These are phyloP conservation scores for Berkeleyomyces basicola DNA, from an alignment of 2,329 filamentous ascomycete species.

Conservation along the genomic window DNA sequence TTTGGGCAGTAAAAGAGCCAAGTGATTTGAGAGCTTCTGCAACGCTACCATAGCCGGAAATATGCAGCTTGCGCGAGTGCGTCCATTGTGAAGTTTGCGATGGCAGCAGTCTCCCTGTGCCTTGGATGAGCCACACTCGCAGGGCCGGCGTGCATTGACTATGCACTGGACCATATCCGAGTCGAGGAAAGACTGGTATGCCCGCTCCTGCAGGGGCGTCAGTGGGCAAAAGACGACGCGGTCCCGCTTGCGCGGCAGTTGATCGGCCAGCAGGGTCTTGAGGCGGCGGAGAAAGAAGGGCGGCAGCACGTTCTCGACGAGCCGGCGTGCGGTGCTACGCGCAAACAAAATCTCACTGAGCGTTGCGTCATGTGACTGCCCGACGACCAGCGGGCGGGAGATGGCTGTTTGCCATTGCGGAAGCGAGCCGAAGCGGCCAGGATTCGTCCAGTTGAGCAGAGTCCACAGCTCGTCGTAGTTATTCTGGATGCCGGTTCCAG, in stretches of 20 bases:
- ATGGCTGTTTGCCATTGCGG: conserved; percentile 67
- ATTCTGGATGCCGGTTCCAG: conserved; percentile 93
- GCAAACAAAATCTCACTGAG: conserved; percentile 65
- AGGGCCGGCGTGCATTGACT: conserved; percentile 47
- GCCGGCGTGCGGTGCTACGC: conserved; percentile 63
- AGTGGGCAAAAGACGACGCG: conserved; percentile 89
- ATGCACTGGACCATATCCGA: conserved; percentile 41
- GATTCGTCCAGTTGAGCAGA: conserved; percentile 88
- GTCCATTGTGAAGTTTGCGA: conserved; percentile 33
- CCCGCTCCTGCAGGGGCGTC: conserved; percentile 61
- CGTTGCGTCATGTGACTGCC: conserved; percentile 86
- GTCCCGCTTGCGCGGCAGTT: conserved; percentile 88
- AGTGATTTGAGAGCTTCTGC: conserved; percentile 80
- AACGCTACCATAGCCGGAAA: conserved; percentile 73
- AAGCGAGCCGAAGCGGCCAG: conserved; percentile 48
- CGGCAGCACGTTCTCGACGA: conserved; percentile 76
- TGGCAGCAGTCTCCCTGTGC: conserved; percentile 69
- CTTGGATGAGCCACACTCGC: conserved; percentile 51
- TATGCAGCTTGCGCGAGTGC: conserved; percentile 57
- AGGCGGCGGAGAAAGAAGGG: conserved; percentile 82
- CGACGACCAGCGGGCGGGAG: conserved; percentile 62
- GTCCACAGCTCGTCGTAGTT: conserved; percentile 97
- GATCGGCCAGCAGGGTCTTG: conserved; percentile 81
- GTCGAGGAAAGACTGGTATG: conserved; percentile 69
- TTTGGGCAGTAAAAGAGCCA: conserved; percentile 69